phyloP scores from a whole-genome alignment of 106 monocot genomes.

The Dendrobium officinale region DNA sequence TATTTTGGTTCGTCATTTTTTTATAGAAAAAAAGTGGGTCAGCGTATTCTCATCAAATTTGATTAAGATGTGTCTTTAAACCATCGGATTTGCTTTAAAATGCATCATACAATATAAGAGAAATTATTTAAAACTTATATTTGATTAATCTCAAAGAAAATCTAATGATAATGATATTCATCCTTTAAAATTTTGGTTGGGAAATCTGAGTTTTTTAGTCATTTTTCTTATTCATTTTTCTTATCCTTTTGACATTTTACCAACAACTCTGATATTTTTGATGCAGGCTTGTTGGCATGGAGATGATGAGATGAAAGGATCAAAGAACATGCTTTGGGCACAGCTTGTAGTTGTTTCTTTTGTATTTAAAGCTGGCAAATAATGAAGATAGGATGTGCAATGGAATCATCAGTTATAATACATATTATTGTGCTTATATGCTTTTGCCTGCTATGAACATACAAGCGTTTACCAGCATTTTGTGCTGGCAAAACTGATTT shows the following conservation, averaged over 20 bases:
- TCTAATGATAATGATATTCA: no score
- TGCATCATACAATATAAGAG: no score
- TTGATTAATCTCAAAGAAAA: no score
- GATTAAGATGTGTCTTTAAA: no score
- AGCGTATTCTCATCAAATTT: no score
- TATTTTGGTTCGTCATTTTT: background rate
- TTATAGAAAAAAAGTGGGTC: no score
- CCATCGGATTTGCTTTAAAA: no score
- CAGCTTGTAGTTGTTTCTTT: background rate
- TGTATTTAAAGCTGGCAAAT: background rate
- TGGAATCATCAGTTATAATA: background rate
- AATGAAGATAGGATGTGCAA: background rate
- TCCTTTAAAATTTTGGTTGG: no score
- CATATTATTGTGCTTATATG: background rate
- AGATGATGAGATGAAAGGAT: slow-evolving; percentile 4
- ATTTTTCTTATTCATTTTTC: background rate
- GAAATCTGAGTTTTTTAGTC: no score
- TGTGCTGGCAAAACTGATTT: background rate
- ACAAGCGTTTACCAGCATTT: background rate
- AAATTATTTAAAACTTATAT: no score
- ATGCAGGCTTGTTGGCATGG: slow-evolving; percentile 2
- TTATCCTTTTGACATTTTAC: background rate
- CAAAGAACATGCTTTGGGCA: background rate
- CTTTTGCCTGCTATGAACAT: background rate
- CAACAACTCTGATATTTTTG: background rate